Evolutionary conservation across 208 protist species (phyloP), one percentile per base, ranked within the genome.

Genomic region (Crithidia expoeki): DNA sequence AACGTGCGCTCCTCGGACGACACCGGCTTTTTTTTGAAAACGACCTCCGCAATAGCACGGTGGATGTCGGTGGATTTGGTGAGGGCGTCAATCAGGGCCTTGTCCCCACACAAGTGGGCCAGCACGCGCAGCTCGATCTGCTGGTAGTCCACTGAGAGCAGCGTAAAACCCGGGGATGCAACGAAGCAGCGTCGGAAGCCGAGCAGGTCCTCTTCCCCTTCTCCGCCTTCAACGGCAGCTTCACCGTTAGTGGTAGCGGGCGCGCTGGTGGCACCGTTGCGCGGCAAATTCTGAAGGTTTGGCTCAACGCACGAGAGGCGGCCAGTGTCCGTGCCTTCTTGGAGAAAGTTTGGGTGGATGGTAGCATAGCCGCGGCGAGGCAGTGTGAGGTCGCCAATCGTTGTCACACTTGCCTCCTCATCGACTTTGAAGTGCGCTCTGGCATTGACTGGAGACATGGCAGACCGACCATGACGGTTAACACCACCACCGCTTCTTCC

Each of bases 91-190:
- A 90, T 53, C 23, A 97, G 76, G 11, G 84, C 69, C 17, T 77
- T 34, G 59, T 97, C 93, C 0, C 69, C 84, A 40, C 77, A 92
- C 7, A 97, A 76, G 62, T 97, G 93, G 12, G 93, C 93, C n/a
- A 97, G 74, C 25, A 97, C 84, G 17, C 93, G 90, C 1, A 96
- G 79, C 72, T 97, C 93, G 56, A 97, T 95, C 67, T 97, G 93
- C 68, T 92, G 79, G 76, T 95, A 97, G 68, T 97, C 93, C n/a
- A 94, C 67, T 23, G 91, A 91, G 42, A 96, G 52, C 34, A 97
- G 79, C 34, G 82, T 74, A 25, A 34, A 74, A 4, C 85, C 87
- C 0, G 69, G 58, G 17, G 86, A 84, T 0, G 89, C 84, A 14
- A 93, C 69, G 65, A 97, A 94, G 70, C 89, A 94, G 30, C 81